These are phyloP conservation scores for Sordariomycetes sp. DNA, from an alignment of 2,329 filamentous ascomycete genomes.

Conservation along the genomic window DNA sequence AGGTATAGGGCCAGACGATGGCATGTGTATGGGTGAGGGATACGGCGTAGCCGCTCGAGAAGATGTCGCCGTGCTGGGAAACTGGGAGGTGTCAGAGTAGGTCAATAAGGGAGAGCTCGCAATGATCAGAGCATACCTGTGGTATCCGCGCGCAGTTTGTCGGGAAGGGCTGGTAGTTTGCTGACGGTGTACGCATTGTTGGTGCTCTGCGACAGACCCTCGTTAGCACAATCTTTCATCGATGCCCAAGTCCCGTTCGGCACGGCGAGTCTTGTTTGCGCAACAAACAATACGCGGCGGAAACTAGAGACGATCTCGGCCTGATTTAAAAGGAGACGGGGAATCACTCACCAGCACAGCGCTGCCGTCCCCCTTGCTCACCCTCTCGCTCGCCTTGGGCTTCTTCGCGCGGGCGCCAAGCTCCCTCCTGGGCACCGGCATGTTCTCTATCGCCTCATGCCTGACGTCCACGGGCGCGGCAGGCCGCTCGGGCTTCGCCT, in stretches of 20 bases:
- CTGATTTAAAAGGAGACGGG: not conserved
- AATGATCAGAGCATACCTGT: conserved; percentile 41
- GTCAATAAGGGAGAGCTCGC: not conserved
- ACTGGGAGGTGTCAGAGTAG: conserved; percentile 25
- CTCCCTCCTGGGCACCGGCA: conserved; percentile 34
- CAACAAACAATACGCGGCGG: not conserved
- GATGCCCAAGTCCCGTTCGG: not conserved
- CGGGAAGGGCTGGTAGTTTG: conserved; percentile 73
- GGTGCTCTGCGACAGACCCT: conserved; percentile 49
- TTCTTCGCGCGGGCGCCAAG: conserved; percentile 53
- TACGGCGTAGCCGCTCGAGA: conserved; percentile 63
- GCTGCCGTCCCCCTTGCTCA: conserved; percentile 56
- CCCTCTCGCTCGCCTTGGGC: conserved; percentile 49
- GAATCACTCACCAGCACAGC: conserved; percentile 45
- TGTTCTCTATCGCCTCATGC: conserved; percentile 35
- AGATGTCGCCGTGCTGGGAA: conserved; percentile 55
- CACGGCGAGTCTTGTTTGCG: not conserved
- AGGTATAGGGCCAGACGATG: conserved; percentile 81
- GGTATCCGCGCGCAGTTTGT: conserved; percentile 58
- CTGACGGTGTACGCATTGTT: conserved; percentile 79
- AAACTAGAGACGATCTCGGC: not conserved
- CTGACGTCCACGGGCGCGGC: conserved; percentile 30
- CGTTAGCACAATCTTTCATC: not conserved
- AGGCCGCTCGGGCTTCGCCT: conserved; percentile 41
- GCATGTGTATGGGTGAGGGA: conserved; percentile 73